These are phyloP conservation scores for Melocanna baccifera DNA, from an alignment of 176 grass and related monocot species.

Conservation along the genomic window DNA sequence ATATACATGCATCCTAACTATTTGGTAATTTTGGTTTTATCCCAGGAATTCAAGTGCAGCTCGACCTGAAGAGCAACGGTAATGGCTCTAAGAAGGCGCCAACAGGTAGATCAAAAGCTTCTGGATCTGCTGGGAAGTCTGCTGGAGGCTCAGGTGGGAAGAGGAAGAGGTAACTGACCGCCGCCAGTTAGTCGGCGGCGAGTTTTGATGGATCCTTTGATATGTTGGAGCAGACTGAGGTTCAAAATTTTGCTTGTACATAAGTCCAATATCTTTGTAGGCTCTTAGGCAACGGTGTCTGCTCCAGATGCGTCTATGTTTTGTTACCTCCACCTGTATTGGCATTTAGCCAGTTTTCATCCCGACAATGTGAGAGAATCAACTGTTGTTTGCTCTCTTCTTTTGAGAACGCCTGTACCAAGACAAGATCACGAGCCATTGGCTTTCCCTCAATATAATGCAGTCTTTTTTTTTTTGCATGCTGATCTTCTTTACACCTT, in stretches of 20 bases:
- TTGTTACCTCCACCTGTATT: neutral
- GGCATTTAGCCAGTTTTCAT: neutral
- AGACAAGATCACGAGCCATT: neutral
- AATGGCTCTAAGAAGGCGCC: conserved; percentile 54
- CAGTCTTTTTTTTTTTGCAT: neutral
- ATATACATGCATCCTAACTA: neutral
- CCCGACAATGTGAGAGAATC: neutral
- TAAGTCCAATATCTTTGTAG: conserved; percentile 14
- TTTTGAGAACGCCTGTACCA: neutral
- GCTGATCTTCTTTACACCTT: neutral
- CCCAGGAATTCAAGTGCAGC: conserved; percentile 85
- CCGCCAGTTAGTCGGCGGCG: neutral
- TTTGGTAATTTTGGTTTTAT: neutral
- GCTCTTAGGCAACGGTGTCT: neutral
- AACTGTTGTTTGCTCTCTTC: neutral
- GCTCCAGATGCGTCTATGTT: neutral
- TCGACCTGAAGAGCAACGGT: conserved; percentile 71
- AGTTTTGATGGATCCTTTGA: conserved; percentile 15
- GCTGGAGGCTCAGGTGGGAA: conserved; percentile 53
- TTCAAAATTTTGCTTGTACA: conserved; percentile 47
- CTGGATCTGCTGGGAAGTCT: conserved; percentile 48
- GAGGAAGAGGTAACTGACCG: conserved; percentile 57
- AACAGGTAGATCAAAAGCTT: conserved; percentile 44
- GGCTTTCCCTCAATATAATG: neutral
- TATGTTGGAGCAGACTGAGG: conserved; percentile 13